Percentiles rank a stretch among this genome's conserved stretches.
These are phyloP conservation scores for Protostelium mycophagum DNA, from an alignment of 78 protist species.

Conservation along the genomic window DNA sequence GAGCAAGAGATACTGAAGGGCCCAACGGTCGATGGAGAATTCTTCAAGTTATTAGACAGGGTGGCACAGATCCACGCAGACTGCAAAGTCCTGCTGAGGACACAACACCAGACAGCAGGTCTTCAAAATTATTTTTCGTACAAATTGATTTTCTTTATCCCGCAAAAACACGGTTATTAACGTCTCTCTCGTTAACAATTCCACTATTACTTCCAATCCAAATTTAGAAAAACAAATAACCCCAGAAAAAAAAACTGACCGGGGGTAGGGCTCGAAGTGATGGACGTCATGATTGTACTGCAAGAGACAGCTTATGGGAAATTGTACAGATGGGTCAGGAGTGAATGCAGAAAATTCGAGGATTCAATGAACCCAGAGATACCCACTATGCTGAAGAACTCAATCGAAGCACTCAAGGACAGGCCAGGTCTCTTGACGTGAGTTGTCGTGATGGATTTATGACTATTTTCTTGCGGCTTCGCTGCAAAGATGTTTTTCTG, in stretches of 20 bases:
- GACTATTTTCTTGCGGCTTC: background rate
- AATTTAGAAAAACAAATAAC: no score
- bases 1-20: constrained; percentile 8
- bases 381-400: background rate
- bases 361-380: background rate
- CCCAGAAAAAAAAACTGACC: background rate
- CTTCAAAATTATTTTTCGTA: background rate
- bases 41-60: constrained; percentile 16
- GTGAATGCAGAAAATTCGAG: constrained; percentile 12
- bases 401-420: constrained; percentile 21
- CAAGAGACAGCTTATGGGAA: constrained; percentile 47
- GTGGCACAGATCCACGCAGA: constrained; percentile 29
- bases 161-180: no score
- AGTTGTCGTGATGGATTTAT: background rate
- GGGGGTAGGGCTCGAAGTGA: constrained; percentile 15
- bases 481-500: background rate
- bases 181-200: no score
- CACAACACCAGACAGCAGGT: constrained; percentile 32
- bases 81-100: constrained; percentile 25
- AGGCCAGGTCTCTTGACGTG: constrained; percentile 20
- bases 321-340: constrained; percentile 30
- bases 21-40: constrained; percentile 17
- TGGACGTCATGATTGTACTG: constrained; percentile 21
- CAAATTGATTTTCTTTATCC: no score
- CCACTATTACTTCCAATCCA: no score